Evolutionary conservation across 768 basidiomycete genomes (phyloP).

Genomic region (Cystofilobasidium bisporidii): DNA sequence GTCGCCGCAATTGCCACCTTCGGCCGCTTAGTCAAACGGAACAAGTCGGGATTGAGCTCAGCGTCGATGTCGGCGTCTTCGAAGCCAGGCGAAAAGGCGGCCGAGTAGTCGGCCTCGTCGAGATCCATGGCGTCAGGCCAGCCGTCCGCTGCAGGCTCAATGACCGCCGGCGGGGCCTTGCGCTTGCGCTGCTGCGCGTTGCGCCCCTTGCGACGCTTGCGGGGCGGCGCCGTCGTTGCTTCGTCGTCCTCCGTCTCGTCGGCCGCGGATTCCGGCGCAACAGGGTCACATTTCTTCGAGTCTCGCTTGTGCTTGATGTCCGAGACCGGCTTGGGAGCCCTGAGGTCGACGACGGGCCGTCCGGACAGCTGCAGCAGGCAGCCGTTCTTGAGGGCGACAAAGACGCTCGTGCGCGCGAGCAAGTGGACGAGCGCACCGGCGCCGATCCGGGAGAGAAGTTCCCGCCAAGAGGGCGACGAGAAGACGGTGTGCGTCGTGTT

Average conservation of each 20-base stretch:
- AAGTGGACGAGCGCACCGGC: slow-evolving; percentile 67
- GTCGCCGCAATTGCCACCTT: background rate
- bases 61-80: background rate
- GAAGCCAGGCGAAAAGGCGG: background rate
- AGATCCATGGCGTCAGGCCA: background rate
- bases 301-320: too few relatives aligned
- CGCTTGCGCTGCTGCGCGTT: slow-evolving; percentile 1
- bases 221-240: background rate
- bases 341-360: slow-evolving; percentile 50
- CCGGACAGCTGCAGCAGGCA: slow-evolving; percentile 80
- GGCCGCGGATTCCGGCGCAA: too few relatives aligned
- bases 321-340: slow-evolving; percentile 25
- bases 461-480: slow-evolving; percentile 29
- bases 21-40: background rate
- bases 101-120: background rate
- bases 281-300: too few relatives aligned
- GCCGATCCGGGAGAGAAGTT: slow-evolving; percentile 47
- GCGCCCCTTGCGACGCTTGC: background rate
- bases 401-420: slow-evolving; percentile 63
- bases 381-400: slow-evolving; percentile 66
- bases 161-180: background rate
- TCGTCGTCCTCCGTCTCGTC: background rate
- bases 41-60: background rate
- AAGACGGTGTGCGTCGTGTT: slow-evolving; percentile 34
- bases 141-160: background rate